A percentile compares a stretch with the other conserved stretches of the same genome.
These are phyloP conservation scores for Silene vulgaris DNA, from an alignment of 179 eudicot species.

Conservation along the genomic window DNA sequence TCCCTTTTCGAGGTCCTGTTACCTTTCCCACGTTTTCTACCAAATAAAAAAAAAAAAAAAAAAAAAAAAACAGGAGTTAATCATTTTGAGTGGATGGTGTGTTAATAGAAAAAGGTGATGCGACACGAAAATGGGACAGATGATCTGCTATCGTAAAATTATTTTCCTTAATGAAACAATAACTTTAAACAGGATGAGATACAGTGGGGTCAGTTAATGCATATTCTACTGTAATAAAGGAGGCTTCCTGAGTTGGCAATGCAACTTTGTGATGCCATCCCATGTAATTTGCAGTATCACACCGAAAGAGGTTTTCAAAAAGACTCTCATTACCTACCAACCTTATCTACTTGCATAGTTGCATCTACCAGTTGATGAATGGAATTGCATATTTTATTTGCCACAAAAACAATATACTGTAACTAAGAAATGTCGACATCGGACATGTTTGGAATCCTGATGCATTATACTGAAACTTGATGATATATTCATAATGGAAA, in stretches of 20 bases:
- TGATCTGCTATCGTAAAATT: no score
- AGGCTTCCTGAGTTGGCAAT: constrained; percentile 12
- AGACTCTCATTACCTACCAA: background rate
- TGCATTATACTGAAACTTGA: no score
- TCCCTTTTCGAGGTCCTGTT: no score
- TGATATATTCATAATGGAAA: no score
- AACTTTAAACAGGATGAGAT: constrained; percentile 2
- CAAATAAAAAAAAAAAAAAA: no score
- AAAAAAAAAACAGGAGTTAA: no score
- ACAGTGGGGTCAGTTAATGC: background rate
- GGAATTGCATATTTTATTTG: background rate
- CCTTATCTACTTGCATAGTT: background rate
- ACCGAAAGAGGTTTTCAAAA: constrained; percentile 11
- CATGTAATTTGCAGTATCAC: constrained; percentile 12
- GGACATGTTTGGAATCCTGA: no score
- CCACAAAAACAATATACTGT: background rate
- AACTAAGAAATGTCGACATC: background rate
- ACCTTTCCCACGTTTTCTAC: no score
- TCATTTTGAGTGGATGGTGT: no score
- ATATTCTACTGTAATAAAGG: background rate
- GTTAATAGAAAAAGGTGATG: no score
- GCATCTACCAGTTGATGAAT: background rate
- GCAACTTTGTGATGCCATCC: constrained; percentile 11
- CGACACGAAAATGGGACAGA: no score
- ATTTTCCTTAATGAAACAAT: background rate